These are phyloP conservation scores for Neopestalotiopsis clavispora DNA, from an alignment of 2,329 filamentous ascomycete genomes.

Conservation along the genomic window DNA sequence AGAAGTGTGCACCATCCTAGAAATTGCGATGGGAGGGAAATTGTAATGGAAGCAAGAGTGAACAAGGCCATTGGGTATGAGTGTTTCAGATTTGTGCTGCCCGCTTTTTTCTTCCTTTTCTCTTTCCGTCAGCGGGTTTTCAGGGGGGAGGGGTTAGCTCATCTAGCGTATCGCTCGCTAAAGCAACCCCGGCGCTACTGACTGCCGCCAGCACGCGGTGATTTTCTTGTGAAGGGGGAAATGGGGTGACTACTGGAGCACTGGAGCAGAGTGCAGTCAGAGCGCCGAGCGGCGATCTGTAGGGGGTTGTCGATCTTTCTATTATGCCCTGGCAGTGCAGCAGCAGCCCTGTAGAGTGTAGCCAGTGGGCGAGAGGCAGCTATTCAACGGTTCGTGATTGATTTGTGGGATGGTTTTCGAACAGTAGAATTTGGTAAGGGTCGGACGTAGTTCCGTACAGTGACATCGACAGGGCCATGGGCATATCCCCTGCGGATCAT, in stretches of 20 bases:
- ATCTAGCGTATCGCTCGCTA: background rate
- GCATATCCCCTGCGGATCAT: constrained; percentile 1
- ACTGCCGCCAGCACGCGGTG: background rate
- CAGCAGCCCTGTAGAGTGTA: background rate
- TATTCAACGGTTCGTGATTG: background rate
- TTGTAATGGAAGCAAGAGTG: background rate
- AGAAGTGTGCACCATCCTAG: background rate
- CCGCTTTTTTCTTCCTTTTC: constrained; percentile 2
- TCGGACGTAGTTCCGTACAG: background rate
- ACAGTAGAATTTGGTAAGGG: background rate
- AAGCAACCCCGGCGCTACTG: background rate
- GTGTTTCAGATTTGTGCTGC: constrained; percentile 11
- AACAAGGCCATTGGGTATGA: background rate
- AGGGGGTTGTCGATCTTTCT: background rate
- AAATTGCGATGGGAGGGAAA: background rate
- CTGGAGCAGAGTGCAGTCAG: background rate
- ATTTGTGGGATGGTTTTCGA: background rate
- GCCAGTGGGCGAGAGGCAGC: background rate
- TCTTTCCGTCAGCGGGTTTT: background rate
- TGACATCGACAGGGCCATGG: background rate
- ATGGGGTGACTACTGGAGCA: background rate
- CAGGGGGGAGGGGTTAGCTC: background rate
- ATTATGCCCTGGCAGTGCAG: background rate
- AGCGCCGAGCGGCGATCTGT: background rate
- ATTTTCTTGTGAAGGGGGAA: background rate